Evolutionary conservation across 169 alveolate genomes (phyloP), one percentile per base, ranked within the genome.

Genomic region (Plasmodium berghei): DNA sequence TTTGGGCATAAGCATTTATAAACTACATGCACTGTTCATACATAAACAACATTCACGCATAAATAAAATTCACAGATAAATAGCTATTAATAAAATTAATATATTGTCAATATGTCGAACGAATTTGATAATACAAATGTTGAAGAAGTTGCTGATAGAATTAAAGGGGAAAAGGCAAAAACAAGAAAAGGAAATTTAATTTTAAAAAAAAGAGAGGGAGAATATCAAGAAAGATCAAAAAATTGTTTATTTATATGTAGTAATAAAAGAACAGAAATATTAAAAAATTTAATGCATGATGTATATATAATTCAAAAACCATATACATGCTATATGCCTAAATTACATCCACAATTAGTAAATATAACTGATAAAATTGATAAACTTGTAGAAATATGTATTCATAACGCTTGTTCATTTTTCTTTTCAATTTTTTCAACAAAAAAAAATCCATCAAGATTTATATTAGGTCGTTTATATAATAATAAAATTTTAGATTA

Each of bases 251-350:
- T 75, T 56, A 75, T 75, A 26, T 2, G 69, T 20, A 48, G 89
- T 22, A 75, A 75, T 56, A 75, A 63, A 67, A 75, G 89, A 67
- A 62, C 89, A 34, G 73, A 62, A 20, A 34, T 12, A 28, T 12
- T 75, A 49, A 75, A 56, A 49, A 75, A 28, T 12, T 75, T 75
- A 55, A 62, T 75, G 77, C 77, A 75, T 5, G 89, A 75, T 75
- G 12, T 75, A 9, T 75, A 75, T 28, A 62, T 24, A 4, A 6
- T 75, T 8, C 69, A 63, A 5, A 75, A 75, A 9, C 89, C 89
- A 5, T 75, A 62, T 24, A 75, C 89, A 56, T 75, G 89, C 42
- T 75, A 75, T 56, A 75, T 75, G 89, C 89, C 89, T 1, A 75
- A 75, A 22, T 18, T 45, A 14, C 89, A 75, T 63, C 48, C 45